phyloP scores from a whole-genome alignment of 2,329 filamentous ascomycete genomes.

The Grosmannia clavigera region DNA sequence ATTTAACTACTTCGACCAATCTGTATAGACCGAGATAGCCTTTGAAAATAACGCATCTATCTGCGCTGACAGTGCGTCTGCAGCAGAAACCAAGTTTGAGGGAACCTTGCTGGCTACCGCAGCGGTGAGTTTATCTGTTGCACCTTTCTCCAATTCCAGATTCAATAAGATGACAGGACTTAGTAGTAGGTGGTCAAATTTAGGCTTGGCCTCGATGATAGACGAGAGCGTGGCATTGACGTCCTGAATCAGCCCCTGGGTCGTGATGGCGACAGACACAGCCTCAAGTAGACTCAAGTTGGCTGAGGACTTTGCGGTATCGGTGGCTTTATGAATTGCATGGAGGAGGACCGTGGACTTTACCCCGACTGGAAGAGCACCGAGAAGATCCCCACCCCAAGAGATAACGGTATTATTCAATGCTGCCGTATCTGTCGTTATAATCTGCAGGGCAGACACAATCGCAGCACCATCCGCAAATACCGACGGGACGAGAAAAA shows the following conservation, averaged over 20 bases:
- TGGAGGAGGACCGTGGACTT: not conserved
- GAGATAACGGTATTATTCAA: not conserved
- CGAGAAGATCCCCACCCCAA: not conserved
- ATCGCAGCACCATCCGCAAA: not conserved
- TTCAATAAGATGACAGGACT: not conserved
- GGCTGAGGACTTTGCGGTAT: not conserved
- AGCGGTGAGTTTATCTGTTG: not conserved
- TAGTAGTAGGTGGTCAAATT: not conserved
- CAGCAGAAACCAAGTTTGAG: not conserved
- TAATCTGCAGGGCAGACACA: not conserved
- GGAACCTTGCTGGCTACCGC: not conserved
- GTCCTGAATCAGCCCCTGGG: not conserved
- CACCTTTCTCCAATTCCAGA: not conserved
- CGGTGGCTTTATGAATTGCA: not conserved
- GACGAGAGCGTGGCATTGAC: not conserved
- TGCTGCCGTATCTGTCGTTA: not conserved
- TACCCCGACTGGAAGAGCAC: not conserved
- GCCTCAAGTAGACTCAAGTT: not conserved
- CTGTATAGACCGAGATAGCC: not conserved
- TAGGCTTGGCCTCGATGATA: not conserved
- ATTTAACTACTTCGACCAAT: not conserved
- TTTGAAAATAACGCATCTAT: not conserved
- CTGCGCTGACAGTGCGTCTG: not conserved
- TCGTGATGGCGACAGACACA: not conserved
- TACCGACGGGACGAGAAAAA: not conserved